Evolutionary conservation across 768 basidiomycete species (phyloP).

Genomic region (Boletus fagicola): DNA sequence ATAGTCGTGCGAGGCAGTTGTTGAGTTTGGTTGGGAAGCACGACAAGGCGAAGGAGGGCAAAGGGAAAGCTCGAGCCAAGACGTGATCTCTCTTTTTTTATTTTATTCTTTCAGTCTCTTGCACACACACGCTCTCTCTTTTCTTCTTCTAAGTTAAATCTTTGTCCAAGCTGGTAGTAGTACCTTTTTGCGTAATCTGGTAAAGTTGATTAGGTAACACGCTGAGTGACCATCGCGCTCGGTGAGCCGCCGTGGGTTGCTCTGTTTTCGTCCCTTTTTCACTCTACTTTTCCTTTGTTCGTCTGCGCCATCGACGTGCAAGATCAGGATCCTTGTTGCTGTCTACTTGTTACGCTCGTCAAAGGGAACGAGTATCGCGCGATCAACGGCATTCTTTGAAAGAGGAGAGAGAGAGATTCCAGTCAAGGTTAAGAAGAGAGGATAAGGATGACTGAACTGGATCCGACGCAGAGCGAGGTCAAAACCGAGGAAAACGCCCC

Average conservation of each 20-base stretch:
- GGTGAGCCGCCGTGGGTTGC: not conserved
- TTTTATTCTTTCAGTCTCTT: not conserved
- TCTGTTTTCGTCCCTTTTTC: not conserved
- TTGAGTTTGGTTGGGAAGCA: slow-evolving; percentile 45
- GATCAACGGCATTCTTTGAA: not conserved
- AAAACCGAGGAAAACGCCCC: slow-evolving; percentile 60
- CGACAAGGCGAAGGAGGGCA: slow-evolving; percentile 4
- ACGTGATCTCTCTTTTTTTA: not conserved
- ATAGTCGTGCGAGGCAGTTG: slow-evolving; percentile 53
- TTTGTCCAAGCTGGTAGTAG: not conserved
- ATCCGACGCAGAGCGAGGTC: slow-evolving; percentile 37
- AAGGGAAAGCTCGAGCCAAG: slow-evolving; percentile 3
- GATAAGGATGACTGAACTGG: slow-evolving; percentile 12
- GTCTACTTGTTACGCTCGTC: not conserved
- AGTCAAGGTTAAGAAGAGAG: not conserved
- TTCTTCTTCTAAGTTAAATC: not conserved
- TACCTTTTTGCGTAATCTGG: not conserved
- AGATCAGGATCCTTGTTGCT: not conserved
- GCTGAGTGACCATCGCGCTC: not conserved
- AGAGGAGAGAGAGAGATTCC: not conserved
- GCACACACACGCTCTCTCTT: not conserved
- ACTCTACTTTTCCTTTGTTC: not conserved
- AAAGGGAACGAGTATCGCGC: not conserved
- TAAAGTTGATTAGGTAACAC: slow-evolving; percentile 14
- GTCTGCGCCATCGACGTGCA: not conserved